A percentile compares a stretch with the other conserved stretches of the same genome.
phyloP scores from a whole-genome alignment of 192 early-diverging fungal genomes.

The Coemansia aciculifera region DNA sequence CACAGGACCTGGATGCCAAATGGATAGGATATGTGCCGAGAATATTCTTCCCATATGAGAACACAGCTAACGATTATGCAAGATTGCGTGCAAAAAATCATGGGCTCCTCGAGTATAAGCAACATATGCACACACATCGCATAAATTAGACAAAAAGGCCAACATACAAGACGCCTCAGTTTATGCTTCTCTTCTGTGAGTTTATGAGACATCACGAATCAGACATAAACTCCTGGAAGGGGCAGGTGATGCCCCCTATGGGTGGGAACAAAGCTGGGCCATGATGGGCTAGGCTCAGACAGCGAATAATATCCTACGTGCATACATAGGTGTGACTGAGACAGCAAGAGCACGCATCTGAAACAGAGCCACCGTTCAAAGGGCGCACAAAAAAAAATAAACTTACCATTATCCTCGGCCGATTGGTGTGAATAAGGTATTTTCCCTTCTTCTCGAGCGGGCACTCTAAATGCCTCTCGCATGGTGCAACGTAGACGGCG shows the following conservation, averaged over 20 bases:
- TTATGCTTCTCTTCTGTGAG: background rate
- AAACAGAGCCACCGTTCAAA: background rate
- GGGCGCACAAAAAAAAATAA: background rate
- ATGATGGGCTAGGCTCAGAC: background rate
- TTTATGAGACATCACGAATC: background rate
- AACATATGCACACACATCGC: background rate
- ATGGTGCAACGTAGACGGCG: conserved; percentile 53
- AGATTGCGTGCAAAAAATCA: conserved; percentile 13
- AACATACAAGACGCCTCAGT: background rate
- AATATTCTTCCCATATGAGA: conserved; percentile 2
- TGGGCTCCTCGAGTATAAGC: background rate
- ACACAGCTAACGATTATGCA: conserved; percentile 14
- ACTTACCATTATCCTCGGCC: conserved; percentile 55
- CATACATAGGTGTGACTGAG: background rate
- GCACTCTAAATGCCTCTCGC: conserved; percentile 47
- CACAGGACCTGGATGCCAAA: background rate
- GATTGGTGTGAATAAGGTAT: conserved; percentile 52
- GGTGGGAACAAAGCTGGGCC: background rate
- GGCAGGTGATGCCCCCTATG: background rate
- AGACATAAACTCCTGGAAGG: background rate
- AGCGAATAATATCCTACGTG: conserved; percentile 5
- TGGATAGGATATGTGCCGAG: background rate
- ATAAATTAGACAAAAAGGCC: background rate
- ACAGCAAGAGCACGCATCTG: conserved; percentile 1
- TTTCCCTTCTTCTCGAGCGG: conserved; percentile 52